Conservation (phyloP, 2,329 filamentous ascomycete genomes). For the Neurospora sp. region DNA sequence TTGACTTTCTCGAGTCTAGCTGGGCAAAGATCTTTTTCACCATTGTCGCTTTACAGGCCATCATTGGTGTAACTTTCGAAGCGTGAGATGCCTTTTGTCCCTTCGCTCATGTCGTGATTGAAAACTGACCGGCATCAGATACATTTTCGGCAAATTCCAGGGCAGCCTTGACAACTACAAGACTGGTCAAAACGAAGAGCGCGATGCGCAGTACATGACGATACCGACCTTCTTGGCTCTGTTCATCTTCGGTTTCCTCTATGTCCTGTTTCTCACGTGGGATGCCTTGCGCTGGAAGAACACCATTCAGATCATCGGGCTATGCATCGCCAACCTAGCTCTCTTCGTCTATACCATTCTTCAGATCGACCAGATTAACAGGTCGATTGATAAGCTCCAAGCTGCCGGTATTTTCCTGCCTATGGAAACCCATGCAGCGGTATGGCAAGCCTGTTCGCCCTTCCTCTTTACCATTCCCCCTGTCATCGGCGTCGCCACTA, state of each 20-base stretch:
- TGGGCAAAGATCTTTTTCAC: slow-evolving; percentile 86
- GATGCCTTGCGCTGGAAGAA: slow-evolving; percentile 92
- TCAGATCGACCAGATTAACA: slow-evolving; percentile 81
- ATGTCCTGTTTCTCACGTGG: slow-evolving; percentile 81
- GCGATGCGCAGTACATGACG: slow-evolving; percentile 52
- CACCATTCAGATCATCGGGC: slow-evolving; percentile 94
- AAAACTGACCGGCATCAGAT: slow-evolving; percentile 40
- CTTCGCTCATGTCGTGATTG: not conserved
- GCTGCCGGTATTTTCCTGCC: slow-evolving; percentile 33
- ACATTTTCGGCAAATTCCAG: slow-evolving; percentile 85
- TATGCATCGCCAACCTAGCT: slow-evolving; percentile 86
- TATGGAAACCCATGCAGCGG: slow-evolving; percentile 23
- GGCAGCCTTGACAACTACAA: slow-evolving; percentile 38
- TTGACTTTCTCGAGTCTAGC: slow-evolving; percentile 71
- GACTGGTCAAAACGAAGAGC: slow-evolving; percentile 25
- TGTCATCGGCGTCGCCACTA: slow-evolving; percentile 67
- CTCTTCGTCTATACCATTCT: slow-evolving; percentile 88
- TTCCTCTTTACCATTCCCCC: slow-evolving; percentile 79
- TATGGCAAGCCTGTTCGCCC: slow-evolving; percentile 63
- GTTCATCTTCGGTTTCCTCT: slow-evolving; percentile 95
- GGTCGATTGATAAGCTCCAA: slow-evolving; percentile 53
- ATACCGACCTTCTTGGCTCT: slow-evolving; percentile 94
- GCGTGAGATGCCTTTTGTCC: slow-evolving; percentile 49
- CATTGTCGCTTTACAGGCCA: slow-evolving; percentile 64
- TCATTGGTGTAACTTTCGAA: slow-evolving; percentile 75